These are phyloP conservation scores for Xylaria telfairii DNA, from an alignment of 495 filamentous ascomycete species.

Conservation along the genomic window DNA sequence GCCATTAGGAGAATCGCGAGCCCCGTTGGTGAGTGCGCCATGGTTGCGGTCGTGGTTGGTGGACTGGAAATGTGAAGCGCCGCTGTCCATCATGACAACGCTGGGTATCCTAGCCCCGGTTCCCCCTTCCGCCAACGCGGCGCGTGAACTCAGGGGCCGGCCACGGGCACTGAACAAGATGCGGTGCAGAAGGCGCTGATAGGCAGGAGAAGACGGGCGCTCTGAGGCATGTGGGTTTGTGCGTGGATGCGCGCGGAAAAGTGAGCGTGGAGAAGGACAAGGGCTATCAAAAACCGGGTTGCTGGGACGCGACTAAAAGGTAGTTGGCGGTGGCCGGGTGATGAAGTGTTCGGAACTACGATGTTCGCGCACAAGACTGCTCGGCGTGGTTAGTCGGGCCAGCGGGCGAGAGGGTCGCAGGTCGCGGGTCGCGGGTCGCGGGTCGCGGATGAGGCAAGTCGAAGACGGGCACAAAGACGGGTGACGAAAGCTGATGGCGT, in stretches of 20 bases:
- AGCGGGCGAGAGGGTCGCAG: neutral
- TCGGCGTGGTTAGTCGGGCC: neutral
- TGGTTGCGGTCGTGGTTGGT: slow-evolving; percentile 60
- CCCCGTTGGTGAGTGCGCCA: slow-evolving; percentile 46
- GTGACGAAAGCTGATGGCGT: slow-evolving; percentile 1
- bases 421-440: slow-evolving; percentile 5
- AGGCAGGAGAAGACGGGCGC: slow-evolving; percentile 8
- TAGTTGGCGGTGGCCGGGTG: neutral
- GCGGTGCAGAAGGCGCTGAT: slow-evolving; percentile 6
- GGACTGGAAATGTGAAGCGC: slow-evolving; percentile 49
- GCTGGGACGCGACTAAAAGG: slow-evolving; percentile 6
- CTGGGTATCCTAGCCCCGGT: slow-evolving; percentile 46
- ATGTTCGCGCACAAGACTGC: neutral
- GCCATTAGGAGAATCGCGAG: slow-evolving; percentile 33
- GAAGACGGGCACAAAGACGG: neutral
- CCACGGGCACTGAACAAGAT: slow-evolving; percentile 1
- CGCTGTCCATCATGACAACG: slow-evolving; percentile 60
- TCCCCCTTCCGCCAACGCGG: slow-evolving; percentile 45
- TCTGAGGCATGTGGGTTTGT: slow-evolving; percentile 25
- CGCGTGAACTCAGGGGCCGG: slow-evolving; percentile 28
- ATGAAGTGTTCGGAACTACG: neutral
- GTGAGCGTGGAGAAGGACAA: neutral
- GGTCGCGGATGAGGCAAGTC: slow-evolving; percentile 5
- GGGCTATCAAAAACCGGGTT: neutral
- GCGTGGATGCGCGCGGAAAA: slow-evolving; percentile 18